A percentile compares a stretch with the other conserved stretches of the same genome.
These are phyloP conservation scores for Pulveroboletus sp. DNA, from an alignment of 768 basidiomycete species.

Conservation along the genomic window DNA sequence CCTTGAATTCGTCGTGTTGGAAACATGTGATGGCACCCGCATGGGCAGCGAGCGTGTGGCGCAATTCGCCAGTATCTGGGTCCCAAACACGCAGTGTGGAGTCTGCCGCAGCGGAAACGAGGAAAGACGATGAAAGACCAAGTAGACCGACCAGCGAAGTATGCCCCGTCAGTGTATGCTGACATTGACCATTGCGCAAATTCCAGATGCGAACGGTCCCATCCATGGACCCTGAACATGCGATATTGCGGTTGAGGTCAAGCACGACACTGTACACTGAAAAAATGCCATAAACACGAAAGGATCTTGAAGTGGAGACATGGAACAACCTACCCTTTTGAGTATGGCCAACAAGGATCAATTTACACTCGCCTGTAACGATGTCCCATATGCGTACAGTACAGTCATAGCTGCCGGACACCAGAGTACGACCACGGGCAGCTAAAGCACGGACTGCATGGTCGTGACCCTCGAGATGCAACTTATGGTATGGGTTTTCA, in stretches of 20 bases:
- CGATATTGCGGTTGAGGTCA: constrained; percentile 81
- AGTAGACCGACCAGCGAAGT: constrained; percentile 94
- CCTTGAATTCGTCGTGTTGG: constrained; percentile 97
- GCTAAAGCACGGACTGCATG: constrained; percentile 92
- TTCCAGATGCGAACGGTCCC: constrained; percentile 96
- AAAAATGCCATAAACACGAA: constrained; percentile 5
- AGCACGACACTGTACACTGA: constrained; percentile 94
- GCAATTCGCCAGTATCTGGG: constrained; percentile 75
- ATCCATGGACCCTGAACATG: constrained; percentile 98
- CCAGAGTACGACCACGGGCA: constrained; percentile 82
- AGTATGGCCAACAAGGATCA: constrained; percentile 82
- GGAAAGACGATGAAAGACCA: constrained; percentile 81
- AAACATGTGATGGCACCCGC: constrained; percentile 99
- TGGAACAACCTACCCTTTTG: constrained; percentile 69
- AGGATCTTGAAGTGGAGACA: neutral
- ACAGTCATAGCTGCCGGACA: constrained; percentile 95
- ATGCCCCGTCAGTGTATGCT: constrained; percentile 83
- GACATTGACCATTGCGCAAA: constrained; percentile 74
- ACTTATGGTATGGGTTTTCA: constrained; percentile 87
- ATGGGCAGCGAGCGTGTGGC: constrained; percentile 84
- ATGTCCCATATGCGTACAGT: constrained; percentile 96
- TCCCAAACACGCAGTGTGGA: constrained; percentile 96
- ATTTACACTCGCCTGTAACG: constrained; percentile 75
- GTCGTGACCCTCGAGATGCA: constrained; percentile 84
- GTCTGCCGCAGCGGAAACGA: constrained; percentile 96